phyloP scores from a whole-genome alignment of 108 stramenopile species.

The Fragilariopsis cylindrus region DNA sequence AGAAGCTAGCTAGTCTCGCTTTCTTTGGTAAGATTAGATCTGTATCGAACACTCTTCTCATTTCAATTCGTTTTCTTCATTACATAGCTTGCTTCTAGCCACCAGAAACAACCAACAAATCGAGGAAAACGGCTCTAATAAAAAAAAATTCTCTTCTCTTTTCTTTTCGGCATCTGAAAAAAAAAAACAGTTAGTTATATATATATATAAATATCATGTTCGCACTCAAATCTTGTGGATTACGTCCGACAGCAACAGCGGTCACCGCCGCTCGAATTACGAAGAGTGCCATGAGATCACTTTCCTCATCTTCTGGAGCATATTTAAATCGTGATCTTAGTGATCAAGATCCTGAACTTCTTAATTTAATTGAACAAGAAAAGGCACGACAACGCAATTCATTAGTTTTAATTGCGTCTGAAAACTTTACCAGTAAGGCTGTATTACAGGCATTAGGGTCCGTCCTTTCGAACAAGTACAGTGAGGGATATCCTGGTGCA shows the following conservation, averaged over 20 bases:
- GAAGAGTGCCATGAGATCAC: conserved; percentile 4
- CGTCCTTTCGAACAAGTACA: conserved; percentile 97
- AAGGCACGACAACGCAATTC: conserved; percentile 92
- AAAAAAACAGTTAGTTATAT: too few relatives aligned
- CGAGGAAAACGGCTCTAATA: not conserved
- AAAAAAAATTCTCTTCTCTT: not conserved
- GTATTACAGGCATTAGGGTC: conserved; percentile 98
- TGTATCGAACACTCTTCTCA: too few relatives aligned
- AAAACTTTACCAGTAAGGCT: conserved; percentile 96
- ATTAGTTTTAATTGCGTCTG: conserved; percentile 90
- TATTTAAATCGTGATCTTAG: conserved; percentile 80
- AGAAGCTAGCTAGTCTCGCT: too few relatives aligned
- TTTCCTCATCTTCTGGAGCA: conserved; percentile 41
- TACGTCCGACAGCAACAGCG: too few relatives aligned
- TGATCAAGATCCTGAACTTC: conserved; percentile 93
- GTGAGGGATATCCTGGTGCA: conserved; percentile 94
- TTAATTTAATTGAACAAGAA: conserved; percentile 90
- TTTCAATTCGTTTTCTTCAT: too few relatives aligned
- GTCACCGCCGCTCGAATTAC: too few relatives aligned
- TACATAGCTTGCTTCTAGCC: too few relatives aligned
- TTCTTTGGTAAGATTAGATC: too few relatives aligned
- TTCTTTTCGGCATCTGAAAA: not conserved
- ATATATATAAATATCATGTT: too few relatives aligned
- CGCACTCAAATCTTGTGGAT: too few relatives aligned
- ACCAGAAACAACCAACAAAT: too few relatives aligned